Evolutionary conservation across 345 rosid species (phyloP).

Genomic region (Linum trigynum): DNA sequence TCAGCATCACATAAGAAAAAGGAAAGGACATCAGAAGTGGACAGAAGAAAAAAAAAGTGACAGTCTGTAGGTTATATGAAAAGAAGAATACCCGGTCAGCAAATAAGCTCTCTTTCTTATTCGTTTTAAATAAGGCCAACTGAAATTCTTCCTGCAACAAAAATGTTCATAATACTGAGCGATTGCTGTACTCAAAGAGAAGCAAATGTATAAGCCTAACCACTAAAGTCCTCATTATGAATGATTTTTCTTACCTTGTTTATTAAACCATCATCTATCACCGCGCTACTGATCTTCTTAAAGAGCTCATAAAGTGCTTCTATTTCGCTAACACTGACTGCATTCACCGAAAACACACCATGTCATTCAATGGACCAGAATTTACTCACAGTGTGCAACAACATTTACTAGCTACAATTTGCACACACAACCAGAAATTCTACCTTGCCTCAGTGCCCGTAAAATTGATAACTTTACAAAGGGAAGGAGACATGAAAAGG

Average conservation of each 20-base stretch:
- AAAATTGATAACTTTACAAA: background rate
- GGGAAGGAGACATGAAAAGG: background rate
- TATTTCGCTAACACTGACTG: constrained; percentile 97
- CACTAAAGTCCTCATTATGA: background rate
- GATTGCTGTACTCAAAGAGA: no score
- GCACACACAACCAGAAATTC: background rate
- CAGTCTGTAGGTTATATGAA: background rate
- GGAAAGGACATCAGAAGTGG: background rate
- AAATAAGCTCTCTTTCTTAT: constrained; percentile 94
- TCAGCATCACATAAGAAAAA: background rate
- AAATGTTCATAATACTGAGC: background rate
- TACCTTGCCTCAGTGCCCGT: background rate
- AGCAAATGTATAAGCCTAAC: no score
- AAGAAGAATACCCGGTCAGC: constrained; percentile 70
- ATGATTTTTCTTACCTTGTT: constrained; percentile 30
- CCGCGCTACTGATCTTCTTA: constrained; percentile 98
- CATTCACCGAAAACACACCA: constrained; percentile 17
- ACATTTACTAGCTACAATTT: background rate
- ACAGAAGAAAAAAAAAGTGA: background rate
- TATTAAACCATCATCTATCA: constrained; percentile 91
- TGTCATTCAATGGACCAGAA: background rate
- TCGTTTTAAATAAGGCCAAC: constrained; percentile 89
- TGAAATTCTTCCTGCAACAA: constrained; percentile 88
- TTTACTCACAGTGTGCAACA: background rate
- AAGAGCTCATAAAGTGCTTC: constrained; percentile 98